Evolutionary conservation across 768 basidiomycete species (phyloP).

Genomic region (Boletales sp.): DNA sequence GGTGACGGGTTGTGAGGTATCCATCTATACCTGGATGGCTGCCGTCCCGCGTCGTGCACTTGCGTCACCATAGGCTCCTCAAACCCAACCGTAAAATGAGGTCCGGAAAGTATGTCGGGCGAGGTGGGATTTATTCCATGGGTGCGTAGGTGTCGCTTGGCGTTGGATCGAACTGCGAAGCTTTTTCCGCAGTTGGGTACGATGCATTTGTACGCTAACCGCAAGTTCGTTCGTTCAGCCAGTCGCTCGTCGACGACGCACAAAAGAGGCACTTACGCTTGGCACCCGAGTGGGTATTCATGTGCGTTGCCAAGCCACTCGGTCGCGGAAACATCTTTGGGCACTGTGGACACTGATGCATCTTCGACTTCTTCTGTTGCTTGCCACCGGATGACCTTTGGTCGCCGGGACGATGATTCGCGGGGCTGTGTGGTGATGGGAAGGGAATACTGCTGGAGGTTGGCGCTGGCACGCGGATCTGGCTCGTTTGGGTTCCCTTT

Average conservation of each 20-base stretch:
- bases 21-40: conserved; percentile 38
- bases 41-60: conserved; percentile 37
- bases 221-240: conserved; percentile 3
- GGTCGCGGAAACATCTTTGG: conserved; percentile 46
- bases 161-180: conserved; percentile 79
- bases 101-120: conserved; percentile 15
- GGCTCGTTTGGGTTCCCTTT: conserved; percentile 7
- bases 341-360: conserved; percentile 47
- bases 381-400: conserved; percentile 9
- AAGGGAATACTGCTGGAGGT: conserved; percentile 4
- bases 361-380: conserved; percentile 40
- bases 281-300: conserved; percentile 51
- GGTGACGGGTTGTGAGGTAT: conserved; percentile 36
- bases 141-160: conserved; percentile 73
- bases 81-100: conserved; percentile 39
- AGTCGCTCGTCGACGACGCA: background rate
- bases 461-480: conserved; percentile 8
- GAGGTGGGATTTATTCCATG: conserved; percentile 50
- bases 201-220: conserved; percentile 40
- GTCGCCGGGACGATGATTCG: conserved; percentile 3
- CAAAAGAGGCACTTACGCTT: conserved; percentile 37
- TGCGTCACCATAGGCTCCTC: conserved; percentile 44
- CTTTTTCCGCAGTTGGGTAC: conserved; percentile 59
- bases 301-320: conserved; percentile 49
- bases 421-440: conserved; percentile 9